A percentile compares a stretch with the other conserved stretches of the same genome.
Conservation (phyloP, 179 eudicot genomes). For the Nepenthes alata region DNA sequence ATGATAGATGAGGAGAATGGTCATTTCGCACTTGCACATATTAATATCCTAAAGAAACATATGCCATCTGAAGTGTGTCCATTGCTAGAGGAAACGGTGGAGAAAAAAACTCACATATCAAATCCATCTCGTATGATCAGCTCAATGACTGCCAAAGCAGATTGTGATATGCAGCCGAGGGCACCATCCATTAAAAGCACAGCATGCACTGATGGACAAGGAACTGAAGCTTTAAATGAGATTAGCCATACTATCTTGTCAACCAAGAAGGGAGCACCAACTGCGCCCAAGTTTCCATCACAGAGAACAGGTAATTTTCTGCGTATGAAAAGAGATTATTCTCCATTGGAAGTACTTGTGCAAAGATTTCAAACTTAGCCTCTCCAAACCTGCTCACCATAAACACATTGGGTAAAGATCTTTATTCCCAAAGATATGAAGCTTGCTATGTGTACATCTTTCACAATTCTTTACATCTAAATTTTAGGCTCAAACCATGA, state of each 20-base stretch:
- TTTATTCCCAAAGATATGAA: no score
- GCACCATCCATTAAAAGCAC: conserved; percentile 4
- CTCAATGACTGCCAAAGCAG: conserved; percentile 6
- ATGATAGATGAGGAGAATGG: background rate
- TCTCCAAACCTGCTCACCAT: no score
- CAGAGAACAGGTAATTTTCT: conserved; percentile 9
- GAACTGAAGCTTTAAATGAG: conserved; percentile 5
- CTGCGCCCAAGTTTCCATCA: conserved; percentile 7
- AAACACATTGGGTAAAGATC: no score
- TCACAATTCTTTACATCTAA: no score
- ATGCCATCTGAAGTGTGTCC: conserved; percentile 11
- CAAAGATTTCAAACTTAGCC: background rate
- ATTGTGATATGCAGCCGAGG: conserved; percentile 12
- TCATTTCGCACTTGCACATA: conserved; percentile 3
- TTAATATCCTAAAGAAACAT: conserved; percentile 10
- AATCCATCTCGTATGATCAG: conserved; percentile 9
- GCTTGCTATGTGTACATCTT: no score
- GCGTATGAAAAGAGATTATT: background rate
- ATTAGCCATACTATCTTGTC: conserved; percentile 10
- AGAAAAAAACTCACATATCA: conserved; percentile 6
- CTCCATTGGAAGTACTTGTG: background rate
- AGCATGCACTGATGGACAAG: conserved; percentile 9
- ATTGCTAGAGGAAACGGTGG: conserved; percentile 2
- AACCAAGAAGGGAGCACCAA: conserved; percentile 5
- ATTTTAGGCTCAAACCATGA: no score